Evolutionary conservation across 768 basidiomycete genomes (phyloP).

Genomic region (Boletus subparvulus): DNA sequence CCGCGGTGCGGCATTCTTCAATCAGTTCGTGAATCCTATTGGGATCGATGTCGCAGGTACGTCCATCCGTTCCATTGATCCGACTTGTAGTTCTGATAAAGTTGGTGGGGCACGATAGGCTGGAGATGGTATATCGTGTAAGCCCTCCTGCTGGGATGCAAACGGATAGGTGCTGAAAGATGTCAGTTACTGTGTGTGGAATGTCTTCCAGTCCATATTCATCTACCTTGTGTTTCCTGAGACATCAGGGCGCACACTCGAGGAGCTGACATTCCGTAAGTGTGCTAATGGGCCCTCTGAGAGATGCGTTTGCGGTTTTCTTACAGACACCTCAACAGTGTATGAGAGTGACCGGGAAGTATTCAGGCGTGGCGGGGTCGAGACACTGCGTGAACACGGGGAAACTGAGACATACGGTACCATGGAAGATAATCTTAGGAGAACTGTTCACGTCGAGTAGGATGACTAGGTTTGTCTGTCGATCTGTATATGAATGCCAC

Average conservation of each 20-base stretch:
- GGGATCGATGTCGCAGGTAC: conserved; percentile 13
- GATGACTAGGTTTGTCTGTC: too few relatives aligned
- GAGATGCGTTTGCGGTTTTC: neutral
- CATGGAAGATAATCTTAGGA: neutral
- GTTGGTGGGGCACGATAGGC: neutral
- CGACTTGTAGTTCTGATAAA: neutral
- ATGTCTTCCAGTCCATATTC: neutral
- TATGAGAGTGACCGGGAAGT: neutral
- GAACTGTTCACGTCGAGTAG: neutral
- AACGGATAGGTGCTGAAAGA: neutral
- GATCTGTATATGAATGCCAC: too few relatives aligned
- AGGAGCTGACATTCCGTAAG: conserved; percentile 14
- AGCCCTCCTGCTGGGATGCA: neutral
- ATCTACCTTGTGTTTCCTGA: conserved; percentile 2
- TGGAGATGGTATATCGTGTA: conserved; percentile 13
- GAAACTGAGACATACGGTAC: neutral
- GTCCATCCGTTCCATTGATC: neutral
- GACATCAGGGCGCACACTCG: neutral
- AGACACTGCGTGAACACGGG: neutral
- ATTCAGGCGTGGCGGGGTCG: neutral
- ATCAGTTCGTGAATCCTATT: conserved; percentile 18
- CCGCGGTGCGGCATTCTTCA: conserved; percentile 32
- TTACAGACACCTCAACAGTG: neutral
- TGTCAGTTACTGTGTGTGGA: neutral
- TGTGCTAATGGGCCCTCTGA: neutral